A percentile compares a stretch with the other conserved stretches of the same genome.
phyloP scores from a whole-genome alignment of 257 asterid genomes.

The Ocimum tenuiflorum region DNA sequence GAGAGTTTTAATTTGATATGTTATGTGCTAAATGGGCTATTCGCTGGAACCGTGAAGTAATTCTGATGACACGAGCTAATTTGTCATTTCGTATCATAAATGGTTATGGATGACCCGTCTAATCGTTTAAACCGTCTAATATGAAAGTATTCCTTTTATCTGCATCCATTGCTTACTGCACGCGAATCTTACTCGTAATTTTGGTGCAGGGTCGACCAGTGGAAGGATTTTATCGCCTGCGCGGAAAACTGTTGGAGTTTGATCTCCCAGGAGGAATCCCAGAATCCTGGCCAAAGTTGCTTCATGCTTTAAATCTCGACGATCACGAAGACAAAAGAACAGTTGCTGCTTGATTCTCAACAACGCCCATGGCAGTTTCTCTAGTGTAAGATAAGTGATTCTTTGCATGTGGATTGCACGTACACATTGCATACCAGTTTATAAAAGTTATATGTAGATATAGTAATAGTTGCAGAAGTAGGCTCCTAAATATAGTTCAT shows the following conservation, averaged over 20 bases:
- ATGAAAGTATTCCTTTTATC: no score
- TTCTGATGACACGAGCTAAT: no score
- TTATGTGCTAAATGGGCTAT: no score
- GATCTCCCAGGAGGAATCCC: conserved; percentile 96
- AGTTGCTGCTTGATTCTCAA: conserved; percentile 55
- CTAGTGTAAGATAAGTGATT: conserved; percentile 34
- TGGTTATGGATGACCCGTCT: no score
- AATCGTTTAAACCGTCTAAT: no score
- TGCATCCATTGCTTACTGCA: no score
- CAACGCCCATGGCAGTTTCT: neutral
- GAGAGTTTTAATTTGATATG: no score
- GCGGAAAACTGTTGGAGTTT: conserved; percentile 73
- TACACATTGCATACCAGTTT: conserved; percentile 21
- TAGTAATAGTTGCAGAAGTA: conserved; percentile 17
- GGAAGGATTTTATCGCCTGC: conserved; percentile 71
- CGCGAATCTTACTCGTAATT: neutral
- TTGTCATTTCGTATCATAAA: no score
- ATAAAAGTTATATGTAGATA: conserved; percentile 6
- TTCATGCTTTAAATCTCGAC: conserved; percentile 65
- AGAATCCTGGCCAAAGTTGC: conserved; percentile 85
- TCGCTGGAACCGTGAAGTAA: no score
- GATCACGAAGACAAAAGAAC: conserved; percentile 59
- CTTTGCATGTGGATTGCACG: conserved; percentile 40
- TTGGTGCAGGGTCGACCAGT: conserved; percentile 67
- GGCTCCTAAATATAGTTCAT: conserved; percentile 9